Evolutionary conservation across 2,329 filamentous ascomycete species (phyloP).

Genomic region (Blastomyces parvus): DNA sequence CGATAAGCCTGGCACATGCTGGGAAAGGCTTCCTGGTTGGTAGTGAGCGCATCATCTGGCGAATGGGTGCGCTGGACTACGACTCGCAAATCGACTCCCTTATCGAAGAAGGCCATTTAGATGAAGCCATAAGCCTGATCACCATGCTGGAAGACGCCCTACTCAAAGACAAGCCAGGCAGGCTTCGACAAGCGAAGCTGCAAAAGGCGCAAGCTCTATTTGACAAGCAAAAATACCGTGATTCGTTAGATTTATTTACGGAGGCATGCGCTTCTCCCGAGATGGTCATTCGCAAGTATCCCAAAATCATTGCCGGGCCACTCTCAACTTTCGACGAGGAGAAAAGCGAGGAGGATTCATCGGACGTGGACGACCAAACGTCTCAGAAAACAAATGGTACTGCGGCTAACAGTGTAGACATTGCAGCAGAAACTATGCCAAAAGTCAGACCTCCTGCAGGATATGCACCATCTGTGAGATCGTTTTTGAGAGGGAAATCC

Average conservation of each 20-base stretch:
- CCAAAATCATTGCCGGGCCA: conserved; percentile 71
- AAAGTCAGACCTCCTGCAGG: conserved; percentile 20
- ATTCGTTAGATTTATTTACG: conserved; percentile 82
- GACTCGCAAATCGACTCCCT: conserved; percentile 80
- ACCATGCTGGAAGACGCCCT: conserved; percentile 88
- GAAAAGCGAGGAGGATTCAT: conserved; percentile 28
- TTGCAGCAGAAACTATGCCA: conserved; percentile 21
- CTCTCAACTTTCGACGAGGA: conserved; percentile 53
- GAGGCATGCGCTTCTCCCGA: conserved; percentile 84
- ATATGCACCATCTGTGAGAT: conserved; percentile 32
- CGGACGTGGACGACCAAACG: conserved; percentile 15
- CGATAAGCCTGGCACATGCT: conserved; percentile 86
- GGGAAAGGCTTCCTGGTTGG: conserved; percentile 92
- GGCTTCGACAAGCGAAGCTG: conserved; percentile 78
- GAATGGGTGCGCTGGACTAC: conserved; percentile 89
- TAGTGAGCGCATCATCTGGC: conserved; percentile 87
- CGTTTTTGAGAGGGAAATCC: conserved; percentile 27
- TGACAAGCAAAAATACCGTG: conserved; percentile 67
- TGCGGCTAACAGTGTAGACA: conserved; percentile 21
- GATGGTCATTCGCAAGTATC: conserved; percentile 75
- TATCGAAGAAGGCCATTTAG: conserved; percentile 61
- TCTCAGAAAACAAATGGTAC: conserved; percentile 23
- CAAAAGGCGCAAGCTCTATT: conserved; percentile 83
- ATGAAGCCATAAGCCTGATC: conserved; percentile 86
- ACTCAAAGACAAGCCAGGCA: conserved; percentile 68